phyloP scores from a whole-genome alignment of 2,329 filamentous ascomycete genomes.

The Arthrobotrys entomopaga region DNA sequence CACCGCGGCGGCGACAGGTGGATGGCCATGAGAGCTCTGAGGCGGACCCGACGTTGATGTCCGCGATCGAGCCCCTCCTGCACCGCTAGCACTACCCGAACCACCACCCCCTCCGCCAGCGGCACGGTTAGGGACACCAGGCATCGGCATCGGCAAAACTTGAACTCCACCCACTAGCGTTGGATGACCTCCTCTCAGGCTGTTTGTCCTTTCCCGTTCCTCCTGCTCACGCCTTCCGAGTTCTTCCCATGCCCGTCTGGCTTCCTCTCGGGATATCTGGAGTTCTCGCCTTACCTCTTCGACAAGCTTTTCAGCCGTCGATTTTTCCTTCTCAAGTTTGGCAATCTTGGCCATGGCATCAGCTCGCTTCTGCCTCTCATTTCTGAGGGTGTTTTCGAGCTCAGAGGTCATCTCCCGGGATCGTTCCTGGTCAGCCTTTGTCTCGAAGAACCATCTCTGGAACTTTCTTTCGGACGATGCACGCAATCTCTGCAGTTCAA shows the following conservation, averaged over 20 bases:
- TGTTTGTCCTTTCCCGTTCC: conserved; percentile 84
- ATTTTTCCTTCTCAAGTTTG: conserved; percentile 74
- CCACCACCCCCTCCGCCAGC: conserved; percentile 63
- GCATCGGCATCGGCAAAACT: conserved; percentile 85
- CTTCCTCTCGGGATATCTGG: conserved; percentile 94
- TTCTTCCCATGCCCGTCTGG: conserved; percentile 95
- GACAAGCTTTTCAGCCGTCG: conserved; percentile 78
- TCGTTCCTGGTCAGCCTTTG: conserved; percentile 84
- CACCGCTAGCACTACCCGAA: conserved; percentile 27
- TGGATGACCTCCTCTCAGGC: conserved; percentile 85
- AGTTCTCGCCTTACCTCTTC: conserved; percentile 91
- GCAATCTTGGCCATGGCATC: conserved; percentile 70
- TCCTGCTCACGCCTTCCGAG: conserved; percentile 91
- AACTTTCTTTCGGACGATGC: conserved; percentile 98
- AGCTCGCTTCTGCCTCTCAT: conserved; percentile 76
- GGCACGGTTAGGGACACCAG: conserved; percentile 71
- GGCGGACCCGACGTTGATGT: conserved; percentile 41
- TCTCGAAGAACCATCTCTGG: conserved; percentile 98
- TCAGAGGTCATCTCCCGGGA: conserved; percentile 83
- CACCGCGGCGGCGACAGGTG: conserved; percentile 21
- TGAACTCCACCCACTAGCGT: conserved; percentile 93
- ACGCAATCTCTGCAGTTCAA: conserved; percentile 90
- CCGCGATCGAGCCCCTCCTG: conserved; percentile 19
- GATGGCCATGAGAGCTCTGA: conserved; percentile 33
- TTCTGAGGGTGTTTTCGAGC: conserved; percentile 77